Evolutionary conservation across 225 moss, liverwort and hornwort genomes (phyloP), one percentile per base, ranked within the genome.

Genomic region (Sphagnum tenellum): DNA sequence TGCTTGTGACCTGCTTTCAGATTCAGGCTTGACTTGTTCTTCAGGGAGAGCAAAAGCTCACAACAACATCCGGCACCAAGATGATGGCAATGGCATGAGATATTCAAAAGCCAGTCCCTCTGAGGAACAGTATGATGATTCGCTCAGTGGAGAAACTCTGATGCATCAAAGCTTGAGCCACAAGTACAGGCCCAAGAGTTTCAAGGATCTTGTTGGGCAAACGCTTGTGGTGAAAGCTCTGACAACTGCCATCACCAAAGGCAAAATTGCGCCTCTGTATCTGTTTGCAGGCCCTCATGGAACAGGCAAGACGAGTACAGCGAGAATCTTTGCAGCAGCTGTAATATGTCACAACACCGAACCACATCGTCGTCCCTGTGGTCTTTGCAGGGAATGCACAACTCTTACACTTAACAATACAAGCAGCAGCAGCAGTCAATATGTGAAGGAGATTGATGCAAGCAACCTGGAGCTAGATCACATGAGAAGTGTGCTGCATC

Each of bases 121-220:
- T 29, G 0, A 29, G 29, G 29, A 29, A 29, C 29, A 29, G 29
- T 29, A 29, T 29, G 29, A 29, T 29, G 29, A 29, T 29, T 29
- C 29, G 29, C 29, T 29, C 29, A 29, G 29, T 29, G 29, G 29
- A 29, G 29, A 29, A 29, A 29, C 29, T 29, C 29, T 29, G 11
- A 64, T 70, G 47, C 76, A 76, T 49, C 71, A 76, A 53, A 86
- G 86, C 69, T 59, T 86, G 55, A 89, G 86, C 64, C 82, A 91
- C 62, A 95, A 89, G 72, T 86, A 91, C 61, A 80, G 86, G 12
- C 94, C 94, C 7, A 86, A 71, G 64, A 72, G 76, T 45, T 91
- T 95, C 74, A 84, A 78, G 64, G 94, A 91, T 48, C 68, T 95
- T 44, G 79, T 91, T 2, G 94, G 94, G 48, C 94, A 95, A 63